A percentile compares a stretch with the other conserved stretches of the same genome.
Conservation (phyloP, 192 early-diverging fungal genomes). For the Backusella westeae region DNA sequence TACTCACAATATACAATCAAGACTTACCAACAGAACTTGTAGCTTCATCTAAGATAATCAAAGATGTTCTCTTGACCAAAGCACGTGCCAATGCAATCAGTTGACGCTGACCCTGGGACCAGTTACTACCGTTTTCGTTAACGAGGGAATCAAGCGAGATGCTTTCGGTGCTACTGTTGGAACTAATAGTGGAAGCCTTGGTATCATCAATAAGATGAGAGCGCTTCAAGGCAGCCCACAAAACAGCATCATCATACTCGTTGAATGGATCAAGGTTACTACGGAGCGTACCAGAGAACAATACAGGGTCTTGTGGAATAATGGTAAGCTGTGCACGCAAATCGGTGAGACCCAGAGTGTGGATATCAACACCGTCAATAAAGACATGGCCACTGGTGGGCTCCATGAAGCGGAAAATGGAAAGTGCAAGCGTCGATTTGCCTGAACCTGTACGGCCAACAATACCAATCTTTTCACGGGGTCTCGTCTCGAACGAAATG, state of each 20-base stretch:
- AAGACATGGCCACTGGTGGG: conserved; percentile 59
- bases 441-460: conserved; percentile 88
- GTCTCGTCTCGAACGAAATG: conserved; percentile 66
- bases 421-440: conserved; percentile 72
- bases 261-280: conserved; percentile 88
- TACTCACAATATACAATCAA: too few species aligned
- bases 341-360: conserved; percentile 66
- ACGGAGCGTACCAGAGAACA: conserved; percentile 76
- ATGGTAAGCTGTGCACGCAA: conserved; percentile 77
- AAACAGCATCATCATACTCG: conserved; percentile 66
- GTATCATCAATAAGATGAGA: conserved; percentile 59
- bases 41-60: conserved; percentile 86
- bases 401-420: conserved; percentile 79
- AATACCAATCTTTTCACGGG: conserved; percentile 85
- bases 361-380: conserved; percentile 78
- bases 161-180: conserved; percentile 23
- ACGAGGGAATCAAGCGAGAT: conserved; percentile 72
- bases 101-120: conserved; percentile 75
- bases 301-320: conserved; percentile 88
- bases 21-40: conserved; percentile 76
- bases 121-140: conserved; percentile 75
- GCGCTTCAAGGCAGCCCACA: conserved; percentile 76
- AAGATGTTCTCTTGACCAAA: conserved; percentile 57
- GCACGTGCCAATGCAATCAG: conserved; percentile 75
- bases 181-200: not conserved